Conservation (phyloP, 1,284 basidiomycete species). For the Ceratobasidium sp. region DNA sequence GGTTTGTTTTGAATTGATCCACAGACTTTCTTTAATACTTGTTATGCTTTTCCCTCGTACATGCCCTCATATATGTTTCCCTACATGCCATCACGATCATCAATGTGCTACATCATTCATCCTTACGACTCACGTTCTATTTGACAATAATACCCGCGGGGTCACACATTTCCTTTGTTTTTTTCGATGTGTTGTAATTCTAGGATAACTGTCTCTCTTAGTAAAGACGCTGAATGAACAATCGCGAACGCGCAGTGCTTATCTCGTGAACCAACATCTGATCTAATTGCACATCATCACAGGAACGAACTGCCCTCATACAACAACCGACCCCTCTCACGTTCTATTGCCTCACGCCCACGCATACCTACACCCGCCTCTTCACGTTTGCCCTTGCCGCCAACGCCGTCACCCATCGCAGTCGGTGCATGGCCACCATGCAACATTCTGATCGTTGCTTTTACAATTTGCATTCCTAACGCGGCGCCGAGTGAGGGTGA, state of each 20-base stretch:
- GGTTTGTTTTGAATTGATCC: constrained; percentile 23
- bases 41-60: constrained; percentile 13
- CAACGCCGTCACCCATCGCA: constrained; percentile 81
- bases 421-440: constrained; percentile 80
- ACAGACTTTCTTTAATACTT: constrained; percentile 25
- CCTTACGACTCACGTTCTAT: constrained; percentile 39
- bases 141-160: constrained; percentile 42
- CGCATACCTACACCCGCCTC: constrained; percentile 77
- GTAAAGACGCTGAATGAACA: constrained; percentile 42
- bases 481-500: neutral
- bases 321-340: constrained; percentile 77
- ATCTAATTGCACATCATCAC: constrained; percentile 35
- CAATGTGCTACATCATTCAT: constrained; percentile 34
- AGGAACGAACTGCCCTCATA: constrained; percentile 69
- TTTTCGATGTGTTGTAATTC: constrained; percentile 33
- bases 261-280: neutral
- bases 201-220: constrained; percentile 40
- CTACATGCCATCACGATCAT: constrained; percentile 38
- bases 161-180: constrained; percentile 37
- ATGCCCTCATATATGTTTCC: constrained; percentile 23
- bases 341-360: constrained; percentile 74
- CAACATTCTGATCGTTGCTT: constrained; percentile 73
- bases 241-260: constrained; percentile 7
- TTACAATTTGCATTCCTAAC: constrained; percentile 56
- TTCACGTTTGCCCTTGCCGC: constrained; percentile 74